Base-by-base conservation (phyloP, 2,329 filamentous ascomycete genomes). In the Nannizziopsis barbatae region DNA sequence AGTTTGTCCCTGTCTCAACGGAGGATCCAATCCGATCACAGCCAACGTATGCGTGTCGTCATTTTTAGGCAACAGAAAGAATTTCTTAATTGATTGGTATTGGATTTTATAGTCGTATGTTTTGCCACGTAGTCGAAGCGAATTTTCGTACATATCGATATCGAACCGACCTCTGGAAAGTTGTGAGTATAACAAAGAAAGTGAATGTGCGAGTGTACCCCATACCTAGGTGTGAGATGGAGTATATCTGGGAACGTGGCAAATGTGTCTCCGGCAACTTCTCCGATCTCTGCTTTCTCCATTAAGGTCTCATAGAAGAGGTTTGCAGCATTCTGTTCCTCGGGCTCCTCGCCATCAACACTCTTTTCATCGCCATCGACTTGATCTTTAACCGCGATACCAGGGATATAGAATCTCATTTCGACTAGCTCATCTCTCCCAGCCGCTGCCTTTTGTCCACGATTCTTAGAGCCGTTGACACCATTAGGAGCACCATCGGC, bases 61-160 rank as follows among this genome's bases (percentile, higher is more conserved):
- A n/a, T 92, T 92, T 71, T 98, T 98, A 42, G 92, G 92, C 5
- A 98, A 80, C 27, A 96, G 79, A 81, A 98, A 95, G 65, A 96
- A 96, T 67, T 96, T 96, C 75, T 98, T 98, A 71, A 96, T 88
- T 43, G 83, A 81, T 50, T 95, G 86, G 69, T 95, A 98, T 66
- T 95, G 88, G 56, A 98, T 96, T 77, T 98, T 98, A 80, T 98
- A 98, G 72, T 98, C 93, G 74, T 98, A 98, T 18, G 92, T 98
- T 72, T 98, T 98, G 61, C 92, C 92, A 56, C 92, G 90, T 53
- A 98, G 77, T 54, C 92, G 84, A 77, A 98, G 96, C 1, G 92
- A 96, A 12, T 81, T 83, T 68, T 96, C 92, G 76, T 98, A 98
- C 84, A 98, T 95, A 67, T 98, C 92, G 71, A 98, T 95, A 66